These are phyloP conservation scores for Candida pseudoviswanathii DNA, from an alignment of 1,139 yeast genomes.

Conservation along the genomic window DNA sequence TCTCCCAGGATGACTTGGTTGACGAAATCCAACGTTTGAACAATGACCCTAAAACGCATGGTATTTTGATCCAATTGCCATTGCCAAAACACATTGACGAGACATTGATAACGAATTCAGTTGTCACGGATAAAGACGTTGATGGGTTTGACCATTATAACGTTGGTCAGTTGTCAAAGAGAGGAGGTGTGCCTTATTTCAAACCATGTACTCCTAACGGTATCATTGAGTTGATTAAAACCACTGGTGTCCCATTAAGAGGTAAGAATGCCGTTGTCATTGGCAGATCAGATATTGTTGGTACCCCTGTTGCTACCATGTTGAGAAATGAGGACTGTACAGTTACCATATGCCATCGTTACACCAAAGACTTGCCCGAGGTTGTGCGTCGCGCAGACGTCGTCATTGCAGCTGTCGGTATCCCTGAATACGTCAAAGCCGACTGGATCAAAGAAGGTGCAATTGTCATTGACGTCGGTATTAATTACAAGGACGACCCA, in stretches of 20 bases:
- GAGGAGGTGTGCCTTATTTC: constrained; percentile 70
- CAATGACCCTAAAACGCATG: constrained; percentile 65
- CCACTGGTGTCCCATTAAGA: constrained; percentile 57
- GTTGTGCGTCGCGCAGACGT: constrained; percentile 65
- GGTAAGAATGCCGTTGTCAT: constrained; percentile 78
- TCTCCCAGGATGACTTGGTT: constrained; percentile 58
- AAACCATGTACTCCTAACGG: constrained; percentile 85
- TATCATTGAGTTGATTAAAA: constrained; percentile 64
- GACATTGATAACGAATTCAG: constrained; percentile 67
- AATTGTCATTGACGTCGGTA: constrained; percentile 77
- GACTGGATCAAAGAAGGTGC: constrained; percentile 74
- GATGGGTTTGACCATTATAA: constrained; percentile 79
- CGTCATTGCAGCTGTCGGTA: constrained; percentile 77
- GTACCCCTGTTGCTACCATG: constrained; percentile 76
- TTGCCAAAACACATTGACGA: constrained; percentile 72
- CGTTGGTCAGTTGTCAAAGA: constrained; percentile 74
- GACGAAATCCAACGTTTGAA: constrained; percentile 59
- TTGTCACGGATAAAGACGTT: constrained; percentile 69
- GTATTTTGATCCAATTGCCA: constrained; percentile 73
- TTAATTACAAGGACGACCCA: constrained; percentile 68
- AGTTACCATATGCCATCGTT: constrained; percentile 71
- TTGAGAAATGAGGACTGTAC: constrained; percentile 74
- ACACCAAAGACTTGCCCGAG: constrained; percentile 54
- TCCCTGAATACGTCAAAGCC: constrained; percentile 67
- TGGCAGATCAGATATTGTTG: constrained; percentile 83